Evolutionary conservation across 202 grass and related monocot genomes (phyloP), one percentile per base, ranked within the genome.

Genomic region (Schoenoplectus triqueter): DNA sequence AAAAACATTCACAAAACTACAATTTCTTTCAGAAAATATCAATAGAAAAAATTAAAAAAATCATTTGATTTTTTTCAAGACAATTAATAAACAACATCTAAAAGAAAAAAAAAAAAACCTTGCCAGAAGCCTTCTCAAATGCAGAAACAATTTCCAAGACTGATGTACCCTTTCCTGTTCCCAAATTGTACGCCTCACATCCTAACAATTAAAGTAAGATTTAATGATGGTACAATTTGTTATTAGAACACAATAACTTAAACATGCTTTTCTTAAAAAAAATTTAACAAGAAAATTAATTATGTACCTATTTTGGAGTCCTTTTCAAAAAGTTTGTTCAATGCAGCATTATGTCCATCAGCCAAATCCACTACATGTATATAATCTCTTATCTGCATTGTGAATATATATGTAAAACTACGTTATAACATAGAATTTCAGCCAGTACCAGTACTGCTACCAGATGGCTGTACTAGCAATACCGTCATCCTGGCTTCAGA

Each of bases 341-440:
- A 77, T 9, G 95, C 95, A 31, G 86, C 91, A 89, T 95, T 81
- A 91, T 98, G 95, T 60, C 95, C 95, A 52, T 95, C 95, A 61
- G 95, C 95, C 84, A 98, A 87, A 85, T 98, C 95, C 83, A 98
- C 69, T 64, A 95, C 93, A 88, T 98, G 95, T 80, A 98, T 95
- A 54, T 98, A 98, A 87, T 98, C 93, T 44, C 95, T 89, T 86
- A 98, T 84, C 93, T 97, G 83, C 78, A 87, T 87, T 78, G 47
- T 60, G 2, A 42, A 86, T 18, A 42, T 54, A 86, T 22, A 60
- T 74, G 77, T 78, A 77, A 39, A 76, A 81, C 19, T 67, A 78
- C 4, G 3, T 14, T 55, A 49, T 39, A 54, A 54, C 49, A 83
- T 7, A 31, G 42, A 68, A 84, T 17, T 19, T 63, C 64, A 64